Evolutionary conservation across 768 basidiomycete genomes (phyloP), one percentile per base, ranked within the genome.

Genomic region (Lentinula sp.): DNA sequence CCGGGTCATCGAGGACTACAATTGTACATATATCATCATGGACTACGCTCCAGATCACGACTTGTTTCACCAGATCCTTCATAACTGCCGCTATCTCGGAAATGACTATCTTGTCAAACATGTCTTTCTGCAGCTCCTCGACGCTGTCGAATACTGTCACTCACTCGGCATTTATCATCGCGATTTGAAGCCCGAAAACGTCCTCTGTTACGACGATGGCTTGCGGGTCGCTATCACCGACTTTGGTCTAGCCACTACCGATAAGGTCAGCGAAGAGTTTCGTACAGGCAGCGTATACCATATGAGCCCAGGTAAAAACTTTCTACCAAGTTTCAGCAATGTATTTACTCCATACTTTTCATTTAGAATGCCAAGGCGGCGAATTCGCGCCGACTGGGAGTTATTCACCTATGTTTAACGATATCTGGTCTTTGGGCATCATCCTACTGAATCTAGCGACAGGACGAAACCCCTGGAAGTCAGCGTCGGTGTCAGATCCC

Each of bases 271-370:
- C 67, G 83, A 83, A 59, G 95, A 98, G 72, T 93, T 95, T 73
- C 85, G 92, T 56, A 97, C 95, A 39, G 95, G 95, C n/a, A 95
- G 92, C 67, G 85, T 95, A n/a, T 97, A 94, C 74, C 96, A 97
- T 74, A 95, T 98, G 90, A 95, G 93, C 69, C 95, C 95, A 74
- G 93, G 91, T 86, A 73, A 54, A 81, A 51, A 32, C 50, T 55
- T 49, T 32, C 61, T 59, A n/a, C 46, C 57, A 62, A 16, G 28
- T 28, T 64, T 61, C 37, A 55, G 56, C 43, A 63, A 55, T 32
- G 33, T 64, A 66, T 12, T 62, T 2, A 71, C 68, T 41, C 74
- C 68, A 32, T 33, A 37, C 15, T 13, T 41, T 49, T 46, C n/a
- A 28, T 28, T 28, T n/a, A 98, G 93, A 98, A 72, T 97, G 96